Percentiles rank a stretch among this genome's conserved stretches.
phyloP scores from a whole-genome alignment of 345 rosid species.

The Eucalyptus grandis region DNA sequence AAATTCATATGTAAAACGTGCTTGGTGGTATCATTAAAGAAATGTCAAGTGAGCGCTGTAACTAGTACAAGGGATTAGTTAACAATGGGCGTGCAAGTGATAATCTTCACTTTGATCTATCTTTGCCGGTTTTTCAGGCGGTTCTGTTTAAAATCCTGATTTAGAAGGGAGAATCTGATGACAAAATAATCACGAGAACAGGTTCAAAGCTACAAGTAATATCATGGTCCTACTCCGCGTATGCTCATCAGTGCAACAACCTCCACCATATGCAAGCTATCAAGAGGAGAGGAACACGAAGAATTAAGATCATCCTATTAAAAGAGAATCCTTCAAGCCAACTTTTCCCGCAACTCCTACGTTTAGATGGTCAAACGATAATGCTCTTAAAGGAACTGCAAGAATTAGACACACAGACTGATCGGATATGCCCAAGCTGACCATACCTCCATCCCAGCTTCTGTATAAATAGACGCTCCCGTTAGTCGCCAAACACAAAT shows the following conservation, averaged over 20 bases:
- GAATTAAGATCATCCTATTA: background rate
- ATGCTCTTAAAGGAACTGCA: background rate
- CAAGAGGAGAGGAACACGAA: background rate
- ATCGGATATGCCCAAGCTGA: background rate
- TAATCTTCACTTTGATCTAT: background rate
- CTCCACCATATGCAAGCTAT: background rate
- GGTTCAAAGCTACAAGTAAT: background rate
- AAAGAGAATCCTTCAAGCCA: background rate
- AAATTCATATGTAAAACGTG: too few species aligned
- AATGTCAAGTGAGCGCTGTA: background rate
- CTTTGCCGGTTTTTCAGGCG: background rate
- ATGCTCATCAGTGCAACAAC: background rate
- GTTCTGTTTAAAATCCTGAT: background rate
- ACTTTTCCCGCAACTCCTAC: background rate
- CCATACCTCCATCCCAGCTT: background rate
- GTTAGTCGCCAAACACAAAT: background rate
- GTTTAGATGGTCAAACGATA: background rate
- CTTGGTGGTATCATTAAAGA: background rate
- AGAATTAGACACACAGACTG: background rate
- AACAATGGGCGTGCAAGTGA: background rate
- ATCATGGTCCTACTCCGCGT: background rate
- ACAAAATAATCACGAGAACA: background rate
- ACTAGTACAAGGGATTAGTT: background rate
- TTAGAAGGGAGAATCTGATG: background rate
- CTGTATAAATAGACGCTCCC: background rate